Percentiles rank a stretch among this genome's conserved stretches.
phyloP scores from a whole-genome alignment of 192 early-diverging fungal genomes.

The Globomyces pollinis-pini region DNA sequence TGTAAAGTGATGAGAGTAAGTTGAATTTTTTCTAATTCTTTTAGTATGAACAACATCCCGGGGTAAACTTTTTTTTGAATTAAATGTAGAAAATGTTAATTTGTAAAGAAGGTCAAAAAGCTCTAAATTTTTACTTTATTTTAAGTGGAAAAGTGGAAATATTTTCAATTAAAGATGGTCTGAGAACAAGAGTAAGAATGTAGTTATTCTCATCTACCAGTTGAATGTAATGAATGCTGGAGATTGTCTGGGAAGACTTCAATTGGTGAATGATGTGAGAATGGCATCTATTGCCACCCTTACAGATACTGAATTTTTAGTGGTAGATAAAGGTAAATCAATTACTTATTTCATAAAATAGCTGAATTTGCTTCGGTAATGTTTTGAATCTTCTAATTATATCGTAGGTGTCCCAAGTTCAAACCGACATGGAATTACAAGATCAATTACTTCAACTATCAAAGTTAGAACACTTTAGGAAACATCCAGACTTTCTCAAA shows the following conservation, averaged over 20 bases:
- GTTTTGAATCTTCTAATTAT: neutral
- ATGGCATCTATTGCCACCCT: constrained; percentile 4
- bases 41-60: constrained; percentile 1
- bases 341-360: neutral
- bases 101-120: constrained; percentile 8
- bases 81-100: too few species aligned
- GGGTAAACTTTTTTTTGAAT: too few species aligned
- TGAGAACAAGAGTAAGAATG: neutral
- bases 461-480: neutral
- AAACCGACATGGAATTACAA: neutral
- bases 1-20: constrained; percentile 3
- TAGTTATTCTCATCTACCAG: neutral
- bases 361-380: neutral
- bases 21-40: neutral
- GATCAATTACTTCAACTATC: neutral
- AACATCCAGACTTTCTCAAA: neutral
- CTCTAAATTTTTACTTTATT: neutral
- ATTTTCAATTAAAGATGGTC: neutral
- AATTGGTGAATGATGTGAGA: neutral
- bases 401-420: neutral
- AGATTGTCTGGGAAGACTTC: constrained; percentile 7
- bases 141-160: constrained; percentile 3
- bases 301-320: neutral
- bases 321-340: neutral
- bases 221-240: constrained; percentile 8